Evolutionary conservation across 73 alveolate genomes (phyloP).

Genomic region (Diophrys sp.): DNA sequence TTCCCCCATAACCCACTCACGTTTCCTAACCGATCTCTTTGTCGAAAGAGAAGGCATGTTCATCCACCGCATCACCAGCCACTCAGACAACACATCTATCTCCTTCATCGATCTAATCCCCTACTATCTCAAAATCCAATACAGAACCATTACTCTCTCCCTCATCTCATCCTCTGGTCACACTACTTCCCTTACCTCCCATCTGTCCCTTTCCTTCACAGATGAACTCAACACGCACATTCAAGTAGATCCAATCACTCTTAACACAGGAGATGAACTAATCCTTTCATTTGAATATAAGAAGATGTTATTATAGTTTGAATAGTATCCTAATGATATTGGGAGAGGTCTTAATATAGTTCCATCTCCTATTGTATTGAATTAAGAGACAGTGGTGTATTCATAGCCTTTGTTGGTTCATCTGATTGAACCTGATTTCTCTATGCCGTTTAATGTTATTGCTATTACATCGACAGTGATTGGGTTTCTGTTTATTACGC

Average conservation of each 20-base stretch:
- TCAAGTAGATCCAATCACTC: background rate
- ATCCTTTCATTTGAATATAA: conserved; percentile 9
- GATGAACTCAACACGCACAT: conserved; percentile 11
- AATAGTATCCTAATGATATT: conserved; percentile 59
- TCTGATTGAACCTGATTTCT: conserved; percentile 52
- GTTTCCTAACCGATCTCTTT: background rate
- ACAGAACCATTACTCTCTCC: background rate
- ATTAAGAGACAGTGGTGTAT: background rate
- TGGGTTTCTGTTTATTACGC: conserved; percentile 26
- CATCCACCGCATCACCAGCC: background rate
- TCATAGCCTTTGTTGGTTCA: conserved; percentile 24
- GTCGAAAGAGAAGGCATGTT: background rate
- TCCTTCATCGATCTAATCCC: background rate
- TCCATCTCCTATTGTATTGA: conserved; percentile 16
- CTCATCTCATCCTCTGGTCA: background rate
- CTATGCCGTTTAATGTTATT: conserved; percentile 64
- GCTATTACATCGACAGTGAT: conserved; percentile 45
- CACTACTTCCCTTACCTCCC: background rate
- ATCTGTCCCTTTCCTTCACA: background rate
- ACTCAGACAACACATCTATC: background rate
- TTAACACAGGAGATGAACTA: conserved; percentile 24
- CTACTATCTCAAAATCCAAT: background rate
- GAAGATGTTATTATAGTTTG: conserved; percentile 33
- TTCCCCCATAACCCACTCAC: too few species aligned
- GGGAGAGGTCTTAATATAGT: conserved; percentile 51